These are phyloP conservation scores for Ceratocystis cubensis DNA, from an alignment of 2,329 filamentous ascomycete species.

Conservation along the genomic window DNA sequence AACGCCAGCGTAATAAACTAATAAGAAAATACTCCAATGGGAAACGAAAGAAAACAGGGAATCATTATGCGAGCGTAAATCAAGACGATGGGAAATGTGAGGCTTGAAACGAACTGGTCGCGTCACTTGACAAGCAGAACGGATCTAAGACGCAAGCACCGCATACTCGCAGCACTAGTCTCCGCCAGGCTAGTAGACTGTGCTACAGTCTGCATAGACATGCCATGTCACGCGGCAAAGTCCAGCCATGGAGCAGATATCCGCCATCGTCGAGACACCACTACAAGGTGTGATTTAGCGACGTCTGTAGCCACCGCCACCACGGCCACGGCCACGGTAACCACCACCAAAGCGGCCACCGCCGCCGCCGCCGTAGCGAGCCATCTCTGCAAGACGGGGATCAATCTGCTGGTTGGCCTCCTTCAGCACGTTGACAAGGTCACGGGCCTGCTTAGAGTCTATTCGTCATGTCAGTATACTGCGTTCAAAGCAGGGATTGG, in stretches of 20 bases:
- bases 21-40: slow-evolving; percentile 5
- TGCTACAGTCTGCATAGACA: slow-evolving; percentile 34
- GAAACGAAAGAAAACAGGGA: slow-evolving; percentile 11
- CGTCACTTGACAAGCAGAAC: slow-evolving; percentile 36
- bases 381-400: slow-evolving; percentile 90
- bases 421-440: slow-evolving; percentile 80
- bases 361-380: slow-evolving; percentile 75
- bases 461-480: slow-evolving; percentile 27
- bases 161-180: not conserved
- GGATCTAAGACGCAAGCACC: not conserved
- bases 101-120: slow-evolving; percentile 35
- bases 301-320: slow-evolving; percentile 36
- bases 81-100: slow-evolving; percentile 3
- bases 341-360: slow-evolving; percentile 62
- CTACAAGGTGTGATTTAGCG: slow-evolving; percentile 24
- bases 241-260: not conserved
- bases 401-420: slow-evolving; percentile 98
- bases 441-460: slow-evolving; percentile 93
- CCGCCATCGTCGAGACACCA: slow-evolving; percentile 1
- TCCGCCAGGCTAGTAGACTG: not conserved
- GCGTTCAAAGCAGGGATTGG: not conserved
- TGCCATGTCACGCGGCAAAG: slow-evolving; percentile 27
- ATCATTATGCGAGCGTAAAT: slow-evolving; percentile 18
- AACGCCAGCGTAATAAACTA: slow-evolving; percentile 19
- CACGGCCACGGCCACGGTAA: slow-evolving; percentile 48